A percentile compares a stretch with the other conserved stretches of the same genome.
phyloP scores from a whole-genome alignment of 2,329 filamentous ascomycete genomes.

The Ophiocordyceps unilateralis region DNA sequence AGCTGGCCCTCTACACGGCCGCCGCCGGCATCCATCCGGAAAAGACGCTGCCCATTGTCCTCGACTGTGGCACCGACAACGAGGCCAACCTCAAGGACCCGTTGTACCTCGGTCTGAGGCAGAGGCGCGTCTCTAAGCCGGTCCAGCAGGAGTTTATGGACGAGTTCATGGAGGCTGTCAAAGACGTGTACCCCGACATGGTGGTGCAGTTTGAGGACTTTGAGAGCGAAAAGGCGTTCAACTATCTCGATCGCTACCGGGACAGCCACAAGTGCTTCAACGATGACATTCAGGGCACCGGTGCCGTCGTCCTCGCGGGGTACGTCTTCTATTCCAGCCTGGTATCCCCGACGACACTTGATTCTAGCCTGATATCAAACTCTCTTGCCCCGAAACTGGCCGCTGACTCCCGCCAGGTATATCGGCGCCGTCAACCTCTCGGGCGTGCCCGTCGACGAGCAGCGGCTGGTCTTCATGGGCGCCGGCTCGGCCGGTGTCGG shows the following conservation, averaged over 20 bases:
- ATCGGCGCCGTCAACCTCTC: conserved; percentile 67
- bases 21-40: conserved; percentile 86
- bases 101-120: conserved; percentile 78
- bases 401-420: conserved; percentile 23
- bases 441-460: conserved; percentile 70
- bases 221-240: conserved; percentile 83
- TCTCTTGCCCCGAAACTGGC: too few species aligned
- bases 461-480: conserved; percentile 89
- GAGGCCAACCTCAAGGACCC: conserved; percentile 49
- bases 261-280: conserved; percentile 91
- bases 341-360: too few species aligned
- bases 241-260: conserved; percentile 78
- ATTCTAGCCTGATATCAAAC: too few species aligned
- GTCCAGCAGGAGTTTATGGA: conserved; percentile 88
- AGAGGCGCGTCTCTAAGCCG: conserved; percentile 59
- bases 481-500: conserved; percentile 91
- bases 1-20: conserved; percentile 85
- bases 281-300: conserved; percentile 95
- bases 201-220: conserved; percentile 94
- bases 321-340: conserved; percentile 17
- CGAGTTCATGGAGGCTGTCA: conserved; percentile 86
- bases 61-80: conserved; percentile 51
- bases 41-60: conserved; percentile 59
- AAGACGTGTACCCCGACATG: conserved; percentile 51
- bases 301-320: conserved; percentile 83